A percentile compares a stretch with the other conserved stretches of the same genome.
Evolutionary conservation across 1,139 yeast species (phyloP).

Genomic region (Debaryomyces psychrophilus): DNA sequence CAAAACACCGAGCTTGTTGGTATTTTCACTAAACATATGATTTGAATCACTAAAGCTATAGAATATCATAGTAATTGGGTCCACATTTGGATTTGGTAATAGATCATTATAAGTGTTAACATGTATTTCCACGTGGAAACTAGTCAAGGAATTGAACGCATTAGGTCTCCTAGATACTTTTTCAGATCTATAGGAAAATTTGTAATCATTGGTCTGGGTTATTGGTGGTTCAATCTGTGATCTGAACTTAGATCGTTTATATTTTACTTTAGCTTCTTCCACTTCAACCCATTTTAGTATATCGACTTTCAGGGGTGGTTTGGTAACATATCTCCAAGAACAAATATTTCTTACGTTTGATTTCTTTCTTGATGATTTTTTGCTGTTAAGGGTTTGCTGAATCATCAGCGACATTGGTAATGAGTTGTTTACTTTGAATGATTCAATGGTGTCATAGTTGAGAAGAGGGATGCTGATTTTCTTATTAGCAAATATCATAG

Average conservation of each 20-base stretch:
- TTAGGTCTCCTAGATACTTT: conserved; percentile 46
- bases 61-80: conserved; percentile 60
- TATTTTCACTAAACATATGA: conserved; percentile 24
- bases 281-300: conserved; percentile 25
- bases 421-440: neutral
- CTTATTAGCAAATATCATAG: conserved; percentile 69
- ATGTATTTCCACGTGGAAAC: conserved; percentile 68
- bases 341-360: neutral
- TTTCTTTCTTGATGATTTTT: neutral
- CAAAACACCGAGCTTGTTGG: conserved; percentile 23
- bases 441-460: conserved; percentile 18
- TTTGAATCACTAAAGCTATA: conserved; percentile 62
- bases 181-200: conserved; percentile 35
- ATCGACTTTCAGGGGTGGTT: conserved; percentile 34
- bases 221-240: conserved; percentile 57
- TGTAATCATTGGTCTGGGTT: conserved; percentile 41
- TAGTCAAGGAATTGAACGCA: conserved; percentile 52
- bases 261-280: conserved; percentile 18
- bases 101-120: conserved; percentile 52
- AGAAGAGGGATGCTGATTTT: conserved; percentile 48
- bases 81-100: conserved; percentile 68
- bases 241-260: conserved; percentile 24
- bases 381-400: conserved; percentile 4
- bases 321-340: conserved; percentile 32
- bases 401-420: conserved; percentile 20